Base-by-base conservation (phyloP, 192 early-diverging fungal genomes). In the Podila clonocystis region DNA sequence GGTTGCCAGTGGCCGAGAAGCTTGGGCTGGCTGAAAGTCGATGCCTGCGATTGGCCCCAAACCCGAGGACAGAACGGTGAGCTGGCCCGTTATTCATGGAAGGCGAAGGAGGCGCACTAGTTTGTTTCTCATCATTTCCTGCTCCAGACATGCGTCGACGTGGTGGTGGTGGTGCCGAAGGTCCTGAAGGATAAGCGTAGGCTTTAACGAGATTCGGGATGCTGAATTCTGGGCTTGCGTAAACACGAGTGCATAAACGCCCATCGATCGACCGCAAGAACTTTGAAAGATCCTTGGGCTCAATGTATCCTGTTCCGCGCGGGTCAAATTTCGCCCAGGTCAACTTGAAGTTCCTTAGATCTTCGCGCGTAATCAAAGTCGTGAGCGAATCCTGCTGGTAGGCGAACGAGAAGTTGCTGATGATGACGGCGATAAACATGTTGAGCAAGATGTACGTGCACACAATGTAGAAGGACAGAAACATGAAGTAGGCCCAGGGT, bases 381-480 rank as follows among this genome's bases (percentile, higher is more conserved):
- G 86, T 88, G 28, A 85, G 65, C 11, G 87, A 84, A 41, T 85
- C 83, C 17, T 88, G 85, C 64, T 91, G 89, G 61, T 91, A 88
- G 1, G 85, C 85, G 60, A 89, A 91, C 3, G 88, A 86, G 50
- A 91, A 91, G 62, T 89, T 91, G 62, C 89, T 89, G 45, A 84
- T 70, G 28, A 91, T 89, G 41, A 91, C 87, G 30, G 84, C 89
- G 52, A 89, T 84, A 73, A 91, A 89, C 70, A 91, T 88, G 68
- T 84, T 84, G 1, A 83, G 77, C 50, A 91, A 84, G 50, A 91
- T 89, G 58, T 91, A 91, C 72, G 89, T 91, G 48, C 88, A 91
- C 17, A 91, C 73, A 57, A 91, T 84, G 67, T 91, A 89, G 73
- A 88, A 91, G 0, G 87, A 82, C 5, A 89, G 49, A 41, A 91